Base-by-base conservation (phyloP, 208 protist species). In the Crithidia brevicula region DNA sequence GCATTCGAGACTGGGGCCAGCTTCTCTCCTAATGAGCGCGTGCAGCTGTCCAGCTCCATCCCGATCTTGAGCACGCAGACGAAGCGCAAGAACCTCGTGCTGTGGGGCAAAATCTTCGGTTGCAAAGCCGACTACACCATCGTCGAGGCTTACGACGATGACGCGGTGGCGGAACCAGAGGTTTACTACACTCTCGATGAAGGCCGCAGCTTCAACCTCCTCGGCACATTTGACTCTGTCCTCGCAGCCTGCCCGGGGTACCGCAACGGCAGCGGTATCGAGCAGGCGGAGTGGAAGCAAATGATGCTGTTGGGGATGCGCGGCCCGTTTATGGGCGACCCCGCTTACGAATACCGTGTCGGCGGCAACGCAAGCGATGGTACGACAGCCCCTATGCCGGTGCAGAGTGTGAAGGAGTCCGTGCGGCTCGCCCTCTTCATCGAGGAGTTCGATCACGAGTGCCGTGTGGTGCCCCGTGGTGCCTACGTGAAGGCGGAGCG, bases 21-120 rank as follows among this genome's bases (percentile, higher is more conserved):
- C 23, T 77, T 82, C 27, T 86, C 86, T 4, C 82, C 79, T 0
- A 92, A 76, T 46, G 89, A 95, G 57, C 79, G 83, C 7, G 84
- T 91, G 22, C 77, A 89, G 25, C 82, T 96, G 0, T 73, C 75
- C 8, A 92, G 86, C 23, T 85, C 91, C 2, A 68, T 96, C 6
- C 91, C 91, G 20, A 59, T 94, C 11, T 67, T 96, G 2, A 75
- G 83, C 27, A 68, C 73, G 40, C 82, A 82, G 27, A 82, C 80
- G 20, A 94, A 94, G 77, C 77, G 79, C 42, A 79, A 75, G 22
- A 69, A 84, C n/a, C 60, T 92, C 30, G 59, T 83, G 31, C 50
- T 96, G 23, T 96, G 91, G 88, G 91, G 91, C 3, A 96, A 96
- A 50, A 76, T 96, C 22, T 91, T 89, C 42, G 91, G 87, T 10